Evolutionary conservation across 1,284 basidiomycete species (phyloP), one percentile per base, ranked within the genome.

Genomic region (Rhodotorula sp.): DNA sequence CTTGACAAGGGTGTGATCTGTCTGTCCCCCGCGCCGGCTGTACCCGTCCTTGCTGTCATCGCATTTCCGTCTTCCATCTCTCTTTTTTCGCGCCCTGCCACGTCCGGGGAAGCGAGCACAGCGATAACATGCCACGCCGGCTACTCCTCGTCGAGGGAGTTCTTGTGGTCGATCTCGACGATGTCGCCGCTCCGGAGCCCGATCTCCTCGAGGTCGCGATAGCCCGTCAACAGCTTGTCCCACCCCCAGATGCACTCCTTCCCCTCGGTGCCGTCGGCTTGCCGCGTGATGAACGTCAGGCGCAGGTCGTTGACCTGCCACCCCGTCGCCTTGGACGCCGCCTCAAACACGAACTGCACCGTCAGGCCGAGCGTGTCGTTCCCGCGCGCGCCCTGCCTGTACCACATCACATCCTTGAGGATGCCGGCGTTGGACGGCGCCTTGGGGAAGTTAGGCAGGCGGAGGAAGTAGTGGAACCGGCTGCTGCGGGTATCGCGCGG

Each of bases 181-280:
- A 57, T 17, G 36, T 51, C 61, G 61, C 53, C 60, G 22, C 36
- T 48, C 10, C 19, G 10, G 19, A 70, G 22, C 5, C 60, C 54
- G 17, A 39, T 50, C 39, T 70, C 69, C 46, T 70, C 69, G n/a
- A 66, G 48, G 39, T 64, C 58, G 32, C 48, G 25, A 22, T 58
- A 70, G 5, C 44, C 60, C 12, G 34, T 44, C 9, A 62, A 19
- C 9, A 44, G 44, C 44, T 44, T 44, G 44, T 44, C 44, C 44
- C 44, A 44, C 44, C 44, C 44, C 44, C 44, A n/a, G 3, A 58
- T 8, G 6, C 22, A 10, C 21, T 70, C 69, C 37, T 41, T 62
- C 1, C 64, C 69, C 34, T 48, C 44, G 17, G 21, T 8, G 8
- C 60, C 66, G 10, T 61, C 68, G 10, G 25, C 63, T 3, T 17